Evolutionary conservation across 768 basidiomycete genomes (phyloP), one percentile per base, ranked within the genome.

Genomic region (Suillus subalutaceus): DNA sequence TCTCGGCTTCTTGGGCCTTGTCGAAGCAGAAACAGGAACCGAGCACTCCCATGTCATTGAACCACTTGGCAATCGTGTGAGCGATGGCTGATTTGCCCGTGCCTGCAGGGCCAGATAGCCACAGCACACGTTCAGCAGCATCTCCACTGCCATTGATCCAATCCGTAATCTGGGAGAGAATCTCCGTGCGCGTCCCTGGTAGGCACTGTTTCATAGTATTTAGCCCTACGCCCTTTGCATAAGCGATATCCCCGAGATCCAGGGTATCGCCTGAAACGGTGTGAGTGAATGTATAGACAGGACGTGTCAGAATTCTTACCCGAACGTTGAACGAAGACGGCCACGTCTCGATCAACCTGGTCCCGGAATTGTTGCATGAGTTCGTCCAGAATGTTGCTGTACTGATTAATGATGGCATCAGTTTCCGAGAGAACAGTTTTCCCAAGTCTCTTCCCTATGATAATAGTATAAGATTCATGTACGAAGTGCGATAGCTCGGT

Each of bases 61-160:
- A 68, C 35, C 43, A 53, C 4, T 46, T 2, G n/a, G 71, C 67
- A 23, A 68, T 66, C 0, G 72, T 66, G 46, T 72, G 65, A 32
- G 72, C 71, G 30, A 78, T 64, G 0, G 76, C 67, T 5, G 78
- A 76, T 59, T 78, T 78, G 6, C 77, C 77, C 0, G 70, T 78
- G 26, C 72, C 73, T 4, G 65, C 48, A 18, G 44, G 53, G 1
- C 72, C 72, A 16, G 58, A 23, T 18, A 72, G 67, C 38, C 67
- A 62, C 48, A 63, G 64, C 12, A 72, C 61, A 9, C 63, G 61
- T 18, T 53, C 30, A 41, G 32, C 18, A 16, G 26, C 38, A 12
- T 48, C 48, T 37, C 30, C 46, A 12, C 37, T n/a, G n/a, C 30
- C 35, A 26, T 65, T 53, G 4, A 65, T 60, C 73, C 72, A 74